Evolutionary conservation across 2,329 filamentous ascomycete genomes (phyloP), one percentile per base, ranked within the genome.

Genomic region (Neophaeococcomyces mojaviensis): DNA sequence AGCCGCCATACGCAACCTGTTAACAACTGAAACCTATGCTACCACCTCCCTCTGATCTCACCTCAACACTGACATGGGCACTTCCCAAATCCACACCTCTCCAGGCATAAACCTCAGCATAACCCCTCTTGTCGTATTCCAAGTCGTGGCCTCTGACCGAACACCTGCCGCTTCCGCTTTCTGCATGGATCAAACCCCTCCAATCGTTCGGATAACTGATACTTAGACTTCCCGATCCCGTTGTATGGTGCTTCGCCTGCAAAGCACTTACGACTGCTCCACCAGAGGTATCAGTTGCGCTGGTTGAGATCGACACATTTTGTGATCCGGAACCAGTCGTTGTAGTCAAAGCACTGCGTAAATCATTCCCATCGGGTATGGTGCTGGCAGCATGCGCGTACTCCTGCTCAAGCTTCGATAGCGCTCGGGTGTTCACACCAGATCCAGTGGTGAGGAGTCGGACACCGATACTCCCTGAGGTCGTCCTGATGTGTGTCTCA

Each of bases 131-230:
- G 30, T 52, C 47, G 3, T 51, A 48, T 36, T 52, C 30, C 18
- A 64, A 39, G 1, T 56, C 59, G 10, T 51, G 22, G 6, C 61
- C 61, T 15, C 46, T 46, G 13, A 63, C 45, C 13, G 24, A 24
- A 6, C 58, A 41, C 26, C 47, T 53, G 2, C 57, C 56, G 2
- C 32, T 44, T 9, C 50, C 50, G 13, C 47, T 31, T 13, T 39
- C 32, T 2, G 57, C 54, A 33, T 56, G 53, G 15, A 64, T 55
- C 26, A 49, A 49, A 1, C 61, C 62, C 13, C 58, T 57, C 62
- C 62, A 65, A 8, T 55, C 54, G 13, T 16, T 39, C 9, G 62
- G 61, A 45, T 65, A 64, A 2, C 44, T 34, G 31, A 63, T 50
- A 8, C 48, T 43, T 34, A 64, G 47, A 32, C 51, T 53, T 1